A percentile compares a stretch with the other conserved stretches of the same genome.
phyloP scores from a whole-genome alignment of 2,329 filamentous ascomycete genomes.

The Microascus cirrosus region DNA sequence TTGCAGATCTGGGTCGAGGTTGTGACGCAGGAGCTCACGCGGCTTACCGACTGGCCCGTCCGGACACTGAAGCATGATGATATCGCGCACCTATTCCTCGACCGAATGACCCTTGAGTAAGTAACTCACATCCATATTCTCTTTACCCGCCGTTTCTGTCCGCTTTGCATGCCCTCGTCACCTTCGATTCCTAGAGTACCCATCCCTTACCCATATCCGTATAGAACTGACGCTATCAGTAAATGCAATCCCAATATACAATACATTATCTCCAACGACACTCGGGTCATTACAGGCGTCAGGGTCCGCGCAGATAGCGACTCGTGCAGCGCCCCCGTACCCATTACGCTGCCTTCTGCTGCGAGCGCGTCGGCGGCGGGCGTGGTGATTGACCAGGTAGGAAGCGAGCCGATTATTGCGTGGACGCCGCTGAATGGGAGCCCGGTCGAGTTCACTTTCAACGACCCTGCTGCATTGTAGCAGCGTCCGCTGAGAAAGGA shows the following conservation, averaged over 20 bases:
- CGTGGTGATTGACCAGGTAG: slow-evolving; percentile 35
- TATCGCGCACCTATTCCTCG: slow-evolving; percentile 35
- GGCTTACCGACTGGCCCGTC: slow-evolving; percentile 23
- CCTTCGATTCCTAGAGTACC: neutral
- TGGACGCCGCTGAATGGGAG: slow-evolving; percentile 34
- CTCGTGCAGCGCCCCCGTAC: slow-evolving; percentile 36
- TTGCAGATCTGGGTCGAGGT: slow-evolving; percentile 47
- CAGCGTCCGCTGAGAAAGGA: too few relatives aligned
- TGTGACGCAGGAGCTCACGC: slow-evolving; percentile 38
- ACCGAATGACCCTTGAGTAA: slow-evolving; percentile 38
- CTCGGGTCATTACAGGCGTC: slow-evolving; percentile 33
- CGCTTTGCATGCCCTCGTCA: neutral
- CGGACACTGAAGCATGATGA: slow-evolving; percentile 26
- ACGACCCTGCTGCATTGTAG: neutral
- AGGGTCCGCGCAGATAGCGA: slow-evolving; percentile 37
- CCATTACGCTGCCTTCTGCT: slow-evolving; percentile 38
- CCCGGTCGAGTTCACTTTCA: slow-evolving; percentile 26
- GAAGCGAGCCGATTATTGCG: slow-evolving; percentile 37
- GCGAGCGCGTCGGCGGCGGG: slow-evolving; percentile 29
- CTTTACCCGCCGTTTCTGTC: neutral
- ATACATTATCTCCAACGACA: slow-evolving; percentile 29
- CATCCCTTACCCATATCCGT: neutral
- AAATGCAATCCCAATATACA: slow-evolving; percentile 34
- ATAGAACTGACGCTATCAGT: neutral
- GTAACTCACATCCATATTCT: neutral